phyloP scores from a whole-genome alignment of 73 alveolate species.

The Paramecium octaurelia region DNA sequence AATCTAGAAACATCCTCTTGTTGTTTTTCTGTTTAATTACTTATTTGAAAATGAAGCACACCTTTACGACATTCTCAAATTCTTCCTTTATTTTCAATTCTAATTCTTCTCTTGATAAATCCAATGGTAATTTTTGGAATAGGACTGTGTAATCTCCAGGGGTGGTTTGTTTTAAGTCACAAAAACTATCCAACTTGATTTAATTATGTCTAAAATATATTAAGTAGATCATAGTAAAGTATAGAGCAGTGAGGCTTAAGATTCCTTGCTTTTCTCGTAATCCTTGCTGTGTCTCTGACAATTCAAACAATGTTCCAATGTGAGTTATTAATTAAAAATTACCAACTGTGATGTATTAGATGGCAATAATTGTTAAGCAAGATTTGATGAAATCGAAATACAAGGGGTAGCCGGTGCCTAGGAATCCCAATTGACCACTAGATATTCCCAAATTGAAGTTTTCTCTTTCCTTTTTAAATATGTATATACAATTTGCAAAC shows the following conservation, averaged over 20 bases:
- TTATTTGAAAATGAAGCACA: not conserved
- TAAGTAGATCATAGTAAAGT: not conserved
- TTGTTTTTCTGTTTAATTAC: not conserved
- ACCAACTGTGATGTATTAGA: constrained; percentile 5
- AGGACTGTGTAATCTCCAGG: constrained; percentile 26
- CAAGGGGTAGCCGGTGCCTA: constrained; percentile 18
- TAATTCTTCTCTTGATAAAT: not conserved
- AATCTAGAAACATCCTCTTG: not conserved
- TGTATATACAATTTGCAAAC: not conserved
- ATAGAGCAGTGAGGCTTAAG: not conserved
- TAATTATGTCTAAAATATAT: not conserved
- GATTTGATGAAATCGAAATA: constrained; percentile 4
- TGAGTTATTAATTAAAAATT: not conserved
- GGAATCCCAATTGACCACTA: not conserved
- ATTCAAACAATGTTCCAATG: not conserved
- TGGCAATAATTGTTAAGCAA: not conserved
- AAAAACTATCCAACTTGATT: not conserved
- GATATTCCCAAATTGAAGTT: not conserved
- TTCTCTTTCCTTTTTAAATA: not conserved
- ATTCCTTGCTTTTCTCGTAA: not conserved
- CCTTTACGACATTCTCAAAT: not conserved
- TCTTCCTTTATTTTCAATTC: not conserved
- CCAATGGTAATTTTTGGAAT: not conserved
- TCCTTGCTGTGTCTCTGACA: not conserved
- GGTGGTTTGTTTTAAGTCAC: not conserved